These are phyloP conservation scores for Tylopilus rubrobrunneus DNA, from an alignment of 768 basidiomycete species.

Conservation along the genomic window DNA sequence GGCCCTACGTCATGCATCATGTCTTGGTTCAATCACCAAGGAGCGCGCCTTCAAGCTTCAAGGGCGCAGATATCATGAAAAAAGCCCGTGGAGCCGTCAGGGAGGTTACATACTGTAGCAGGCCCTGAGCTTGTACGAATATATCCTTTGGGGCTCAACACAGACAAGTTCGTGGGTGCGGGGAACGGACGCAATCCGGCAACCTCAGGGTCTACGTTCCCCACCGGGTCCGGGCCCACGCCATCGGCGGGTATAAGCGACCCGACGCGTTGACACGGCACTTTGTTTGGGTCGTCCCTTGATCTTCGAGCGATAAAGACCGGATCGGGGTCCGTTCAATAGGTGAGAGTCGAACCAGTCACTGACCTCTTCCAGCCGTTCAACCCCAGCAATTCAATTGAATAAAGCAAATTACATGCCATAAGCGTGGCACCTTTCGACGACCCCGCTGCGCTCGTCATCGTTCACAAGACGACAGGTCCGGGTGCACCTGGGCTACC, in stretches of 20 bases:
- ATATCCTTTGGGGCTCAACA: neutral
- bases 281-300: neutral
- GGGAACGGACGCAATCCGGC: neutral
- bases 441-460: neutral
- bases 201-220: neutral
- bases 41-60: no score
- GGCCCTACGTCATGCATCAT: no score
- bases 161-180: no score
- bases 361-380: neutral
- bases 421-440: neutral
- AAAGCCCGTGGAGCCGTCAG: no score
- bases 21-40: no score
- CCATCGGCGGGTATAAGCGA: no score
- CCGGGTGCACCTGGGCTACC: slow-evolving; percentile 66
- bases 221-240: neutral
- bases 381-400: slow-evolving; percentile 1
- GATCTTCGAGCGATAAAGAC: neutral
- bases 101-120: neutral
- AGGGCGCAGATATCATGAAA: no score
- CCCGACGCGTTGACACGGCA: neutral
- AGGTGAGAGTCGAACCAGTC: slow-evolving; percentile 7
- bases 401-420: slow-evolving; percentile 1
- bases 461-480: slow-evolving; percentile 25
- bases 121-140: neutral
- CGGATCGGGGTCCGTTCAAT: neutral